A percentile compares a stretch with the other conserved stretches of the same genome.
Evolutionary conservation across 768 basidiomycete species (phyloP).

Genomic region (Hortiboletus flavorubellus): DNA sequence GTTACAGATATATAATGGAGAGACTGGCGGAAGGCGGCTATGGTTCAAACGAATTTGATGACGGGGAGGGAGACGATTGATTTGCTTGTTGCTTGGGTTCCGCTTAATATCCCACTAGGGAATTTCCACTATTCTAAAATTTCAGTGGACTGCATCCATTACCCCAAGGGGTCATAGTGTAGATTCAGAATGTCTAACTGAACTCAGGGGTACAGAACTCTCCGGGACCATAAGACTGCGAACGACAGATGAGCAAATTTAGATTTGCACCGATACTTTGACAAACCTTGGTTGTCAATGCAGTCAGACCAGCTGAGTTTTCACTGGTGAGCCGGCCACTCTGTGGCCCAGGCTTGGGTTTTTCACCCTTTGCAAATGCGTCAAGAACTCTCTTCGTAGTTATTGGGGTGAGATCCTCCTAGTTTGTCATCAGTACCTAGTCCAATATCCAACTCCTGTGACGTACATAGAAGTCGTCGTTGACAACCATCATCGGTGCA

Average conservation of each 20-base stretch:
- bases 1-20: conserved; percentile 60
- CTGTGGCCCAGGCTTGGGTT: conserved; percentile 93
- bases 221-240: conserved; percentile 90
- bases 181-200: conserved; percentile 41
- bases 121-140: not conserved
- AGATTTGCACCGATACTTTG: not conserved
- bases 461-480: conserved; percentile 94
- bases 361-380: conserved; percentile 75
- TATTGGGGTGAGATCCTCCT: conserved; percentile 83
- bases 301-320: conserved; percentile 88
- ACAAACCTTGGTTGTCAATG: conserved; percentile 68
- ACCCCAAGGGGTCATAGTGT: not conserved
- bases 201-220: conserved; percentile 88
- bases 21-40: conserved; percentile 72
- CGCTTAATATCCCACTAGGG: not conserved
- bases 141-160: not conserved
- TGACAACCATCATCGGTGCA: conserved; percentile 94
- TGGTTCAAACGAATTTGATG: conserved; percentile 70
- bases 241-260: conserved; percentile 12
- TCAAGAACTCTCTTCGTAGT: conserved; percentile 78
- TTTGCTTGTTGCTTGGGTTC: not conserved
- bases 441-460: not conserved
- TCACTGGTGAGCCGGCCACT: conserved; percentile 83
- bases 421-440: conserved; percentile 8
- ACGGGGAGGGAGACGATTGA: conserved; percentile 81